phyloP scores from a whole-genome alignment of 176 grass and related monocot species.

The Leersia perrieri region DNA sequence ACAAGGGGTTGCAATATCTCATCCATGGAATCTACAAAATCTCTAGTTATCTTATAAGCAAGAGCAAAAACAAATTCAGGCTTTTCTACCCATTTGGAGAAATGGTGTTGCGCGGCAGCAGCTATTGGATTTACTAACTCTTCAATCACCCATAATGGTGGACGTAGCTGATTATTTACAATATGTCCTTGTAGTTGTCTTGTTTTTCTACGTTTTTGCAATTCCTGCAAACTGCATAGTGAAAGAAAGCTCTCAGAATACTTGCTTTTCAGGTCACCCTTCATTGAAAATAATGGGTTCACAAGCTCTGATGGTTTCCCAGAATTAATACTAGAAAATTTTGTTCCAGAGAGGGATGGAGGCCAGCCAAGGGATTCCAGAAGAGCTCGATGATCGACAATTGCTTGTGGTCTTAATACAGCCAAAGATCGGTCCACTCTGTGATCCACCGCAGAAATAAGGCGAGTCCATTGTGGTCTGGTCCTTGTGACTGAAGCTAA shows the following conservation, averaged over 20 bases:
- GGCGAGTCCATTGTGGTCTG: constrained; percentile 68
- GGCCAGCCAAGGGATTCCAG: constrained; percentile 84
- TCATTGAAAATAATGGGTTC: constrained; percentile 84
- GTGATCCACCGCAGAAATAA: constrained; percentile 83
- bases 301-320: constrained; percentile 47
- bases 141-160: constrained; percentile 94
- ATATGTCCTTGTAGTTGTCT: constrained; percentile 68
- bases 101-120: constrained; percentile 53
- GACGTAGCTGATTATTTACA: constrained; percentile 53
- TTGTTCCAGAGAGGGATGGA: constrained; percentile 61
- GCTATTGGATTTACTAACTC: constrained; percentile 89
- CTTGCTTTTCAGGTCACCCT: constrained; percentile 66
- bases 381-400: constrained; percentile 84
- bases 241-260: constrained; percentile 91
- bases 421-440: constrained; percentile 90
- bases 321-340: constrained; percentile 47
- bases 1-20: constrained; percentile 92
- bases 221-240: constrained; percentile 77
- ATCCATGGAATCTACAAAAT: constrained; percentile 88
- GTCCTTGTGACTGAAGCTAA: constrained; percentile 53
- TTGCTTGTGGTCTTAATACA: constrained; percentile 80
- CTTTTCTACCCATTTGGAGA: constrained; percentile 89
- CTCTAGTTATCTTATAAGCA: constrained; percentile 79
- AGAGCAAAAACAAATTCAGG: constrained; percentile 93
- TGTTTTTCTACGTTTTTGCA: constrained; percentile 79